Conservation (phyloP, 768 basidiomycete species). For the Cystofilobasidium bisporidii region DNA sequence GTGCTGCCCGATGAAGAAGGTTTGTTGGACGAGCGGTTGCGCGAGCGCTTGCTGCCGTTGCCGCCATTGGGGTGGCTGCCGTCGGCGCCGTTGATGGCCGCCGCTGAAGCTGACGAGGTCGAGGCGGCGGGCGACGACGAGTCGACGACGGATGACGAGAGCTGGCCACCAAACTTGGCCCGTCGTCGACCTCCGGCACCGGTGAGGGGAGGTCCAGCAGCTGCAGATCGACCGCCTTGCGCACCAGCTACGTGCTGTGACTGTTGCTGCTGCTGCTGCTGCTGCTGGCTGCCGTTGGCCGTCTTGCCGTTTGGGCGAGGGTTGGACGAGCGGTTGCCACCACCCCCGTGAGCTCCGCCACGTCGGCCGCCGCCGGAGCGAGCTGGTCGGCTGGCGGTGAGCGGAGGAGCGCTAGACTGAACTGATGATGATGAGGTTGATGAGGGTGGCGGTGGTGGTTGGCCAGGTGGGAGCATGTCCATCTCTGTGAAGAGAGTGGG, state of each 20-base stretch:
- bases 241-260: too few relatives aligned
- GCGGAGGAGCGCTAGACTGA: not conserved
- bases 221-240: too few relatives aligned
- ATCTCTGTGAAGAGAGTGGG: too few relatives aligned
- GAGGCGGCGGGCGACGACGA: not conserved
- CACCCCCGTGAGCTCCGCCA: not conserved
- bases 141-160: too few relatives aligned
- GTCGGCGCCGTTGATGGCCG: not conserved
- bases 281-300: too few relatives aligned
- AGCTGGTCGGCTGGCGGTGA: not conserved
- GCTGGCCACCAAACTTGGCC: not conserved
- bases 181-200: not conserved
- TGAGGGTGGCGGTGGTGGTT: too few relatives aligned
- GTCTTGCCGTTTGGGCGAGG: too few relatives aligned
- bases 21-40: not conserved
- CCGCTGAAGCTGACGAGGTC: not conserved
- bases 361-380: not conserved
- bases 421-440: not conserved
- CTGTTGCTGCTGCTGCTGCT: too few relatives aligned
- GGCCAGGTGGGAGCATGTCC: too few relatives aligned
- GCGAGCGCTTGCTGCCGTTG: not conserved
- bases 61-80: not conserved
- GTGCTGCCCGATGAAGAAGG: not conserved
- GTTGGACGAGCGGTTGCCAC: slow-evolving; percentile 1
- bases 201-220: too few relatives aligned